phyloP scores from a whole-genome alignment of 768 basidiomycete species.

The Hydnum rufescens region DNA sequence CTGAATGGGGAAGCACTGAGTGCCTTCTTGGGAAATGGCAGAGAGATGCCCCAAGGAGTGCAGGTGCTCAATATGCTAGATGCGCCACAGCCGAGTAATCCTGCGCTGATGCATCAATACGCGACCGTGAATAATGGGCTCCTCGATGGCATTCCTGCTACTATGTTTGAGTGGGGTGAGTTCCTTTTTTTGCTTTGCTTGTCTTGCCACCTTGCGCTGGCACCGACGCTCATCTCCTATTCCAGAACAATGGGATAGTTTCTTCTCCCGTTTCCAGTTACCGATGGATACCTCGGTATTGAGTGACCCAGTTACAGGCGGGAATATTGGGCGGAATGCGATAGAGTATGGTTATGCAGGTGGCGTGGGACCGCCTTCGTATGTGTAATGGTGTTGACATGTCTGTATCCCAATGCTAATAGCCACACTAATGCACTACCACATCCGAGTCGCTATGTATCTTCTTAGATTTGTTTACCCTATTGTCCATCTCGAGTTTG shows the following conservation, averaged over 20 bases:
- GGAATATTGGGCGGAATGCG: too few relatives aligned
- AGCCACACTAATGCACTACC: too few relatives aligned
- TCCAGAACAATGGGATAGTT: conserved; percentile 65
- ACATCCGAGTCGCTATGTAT: too few relatives aligned
- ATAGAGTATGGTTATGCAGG: too few relatives aligned
- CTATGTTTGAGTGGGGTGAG: conserved; percentile 78
- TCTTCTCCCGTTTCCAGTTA: conserved; percentile 40
- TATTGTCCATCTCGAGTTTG: too few relatives aligned
- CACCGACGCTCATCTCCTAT: conserved; percentile 3
- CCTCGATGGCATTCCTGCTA: conserved; percentile 59
- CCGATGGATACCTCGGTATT: neutral
- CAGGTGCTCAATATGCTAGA: conserved; percentile 66
- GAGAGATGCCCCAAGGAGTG: conserved; percentile 30
- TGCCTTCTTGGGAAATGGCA: too few relatives aligned
- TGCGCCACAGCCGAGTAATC: conserved; percentile 9
- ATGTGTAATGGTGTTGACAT: too few relatives aligned
- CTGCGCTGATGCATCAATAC: conserved; percentile 34
- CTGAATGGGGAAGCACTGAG: neutral
- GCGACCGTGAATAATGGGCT: conserved; percentile 47
- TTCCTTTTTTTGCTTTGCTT: conserved; percentile 13
- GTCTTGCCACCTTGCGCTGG: conserved; percentile 2
- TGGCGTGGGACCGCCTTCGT: too few relatives aligned
- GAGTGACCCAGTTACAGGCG: too few relatives aligned
- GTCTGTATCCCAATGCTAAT: too few relatives aligned
- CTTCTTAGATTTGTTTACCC: too few relatives aligned